These are phyloP conservation scores for Globisporangium echinulatum DNA, from an alignment of 352 stramenopile species.

Conservation along the genomic window DNA sequence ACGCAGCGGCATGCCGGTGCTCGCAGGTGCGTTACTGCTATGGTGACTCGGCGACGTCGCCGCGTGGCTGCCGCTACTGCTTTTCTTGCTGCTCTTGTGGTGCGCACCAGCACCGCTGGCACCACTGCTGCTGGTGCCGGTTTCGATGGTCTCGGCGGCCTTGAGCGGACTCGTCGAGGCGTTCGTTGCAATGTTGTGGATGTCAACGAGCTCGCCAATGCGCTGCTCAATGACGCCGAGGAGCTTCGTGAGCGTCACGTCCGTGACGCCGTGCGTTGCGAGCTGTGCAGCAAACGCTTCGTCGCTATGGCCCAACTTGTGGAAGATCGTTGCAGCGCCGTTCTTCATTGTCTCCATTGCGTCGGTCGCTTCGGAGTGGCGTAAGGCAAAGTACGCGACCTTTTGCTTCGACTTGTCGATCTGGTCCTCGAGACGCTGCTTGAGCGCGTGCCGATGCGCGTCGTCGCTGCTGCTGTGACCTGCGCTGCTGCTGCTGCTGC, in stretches of 20 bases:
- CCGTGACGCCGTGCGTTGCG: constrained; percentile 60
- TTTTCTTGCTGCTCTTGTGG: constrained; percentile 20
- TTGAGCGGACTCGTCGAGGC: constrained; percentile 18
- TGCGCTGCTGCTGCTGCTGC: constrained; percentile 30
- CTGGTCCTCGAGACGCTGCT: constrained; percentile 72
- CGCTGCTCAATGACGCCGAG: constrained; percentile 82
- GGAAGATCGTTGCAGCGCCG: constrained; percentile 68
- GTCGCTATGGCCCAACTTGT: constrained; percentile 74
- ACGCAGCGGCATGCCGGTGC: constrained; percentile 21
- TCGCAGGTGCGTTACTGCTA: not conserved
- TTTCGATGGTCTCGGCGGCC: constrained; percentile 9
- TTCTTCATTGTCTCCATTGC: constrained; percentile 69
- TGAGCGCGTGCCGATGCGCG: constrained; percentile 44
- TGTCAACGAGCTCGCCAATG: constrained; percentile 79
- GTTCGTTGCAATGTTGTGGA: constrained; percentile 80
- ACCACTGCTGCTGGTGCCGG: not conserved
- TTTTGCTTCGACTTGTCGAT: constrained; percentile 84
- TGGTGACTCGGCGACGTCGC: not conserved
- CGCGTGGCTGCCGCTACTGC: constrained; percentile 18
- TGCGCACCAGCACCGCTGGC: not conserved
- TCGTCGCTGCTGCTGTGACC: constrained; percentile 40
- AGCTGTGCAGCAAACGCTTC: constrained; percentile 71
- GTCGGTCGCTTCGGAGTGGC: constrained; percentile 53
- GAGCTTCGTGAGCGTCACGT: constrained; percentile 75
- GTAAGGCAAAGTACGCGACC: constrained; percentile 53